A percentile compares a stretch with the other conserved stretches of the same genome.
phyloP scores from a whole-genome alignment of 1,284 basidiomycete species.

The Rhodotorula sp. region DNA sequence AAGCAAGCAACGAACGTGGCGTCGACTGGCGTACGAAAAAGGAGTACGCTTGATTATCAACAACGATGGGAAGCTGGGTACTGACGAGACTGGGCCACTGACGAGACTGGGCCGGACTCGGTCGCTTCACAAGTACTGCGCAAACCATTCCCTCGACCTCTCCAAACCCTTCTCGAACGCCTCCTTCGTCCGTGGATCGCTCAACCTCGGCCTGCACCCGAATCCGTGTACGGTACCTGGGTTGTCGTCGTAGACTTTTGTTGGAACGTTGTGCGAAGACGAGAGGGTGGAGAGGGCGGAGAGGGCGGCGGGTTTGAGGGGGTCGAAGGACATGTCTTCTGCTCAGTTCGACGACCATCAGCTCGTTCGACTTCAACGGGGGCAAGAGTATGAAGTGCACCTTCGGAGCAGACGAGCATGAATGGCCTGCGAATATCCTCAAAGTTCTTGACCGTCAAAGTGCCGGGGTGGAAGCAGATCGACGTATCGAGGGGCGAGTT shows the following conservation, averaged over 20 bases:
- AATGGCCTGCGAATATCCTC: neutral
- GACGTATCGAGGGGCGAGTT: slow-evolving; percentile 2
- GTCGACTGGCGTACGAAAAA: no score
- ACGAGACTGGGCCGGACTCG: rapidly evolving
- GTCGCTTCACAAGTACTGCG: neutral
- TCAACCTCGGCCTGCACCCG: slow-evolving; percentile 3
- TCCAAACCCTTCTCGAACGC: neutral
- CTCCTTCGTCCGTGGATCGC: neutral
- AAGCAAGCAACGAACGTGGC: neutral
- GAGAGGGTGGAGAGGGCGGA: neutral
- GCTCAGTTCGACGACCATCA: neutral
- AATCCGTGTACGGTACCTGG: slow-evolving; percentile 9
- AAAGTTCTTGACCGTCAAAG: neutral
- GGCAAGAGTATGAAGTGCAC: neutral
- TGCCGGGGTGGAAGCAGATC: slow-evolving; percentile 12
- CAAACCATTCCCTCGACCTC: slow-evolving; percentile 8
- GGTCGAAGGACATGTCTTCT: slow-evolving; percentile 22
- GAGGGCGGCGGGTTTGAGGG: neutral
- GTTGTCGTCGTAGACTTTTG: neutral
- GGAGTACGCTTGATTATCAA: no score
- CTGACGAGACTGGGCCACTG: neutral
- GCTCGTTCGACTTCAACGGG: neutral
- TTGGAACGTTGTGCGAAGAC: neutral
- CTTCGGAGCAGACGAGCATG: slow-evolving; percentile 6
- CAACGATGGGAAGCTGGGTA: no score